Percentiles rank a stretch among this genome's conserved stretches.
These are phyloP conservation scores for Tetrahymena thermophila DNA, from an alignment of 73 alveolate genomes.

Conservation along the genomic window DNA sequence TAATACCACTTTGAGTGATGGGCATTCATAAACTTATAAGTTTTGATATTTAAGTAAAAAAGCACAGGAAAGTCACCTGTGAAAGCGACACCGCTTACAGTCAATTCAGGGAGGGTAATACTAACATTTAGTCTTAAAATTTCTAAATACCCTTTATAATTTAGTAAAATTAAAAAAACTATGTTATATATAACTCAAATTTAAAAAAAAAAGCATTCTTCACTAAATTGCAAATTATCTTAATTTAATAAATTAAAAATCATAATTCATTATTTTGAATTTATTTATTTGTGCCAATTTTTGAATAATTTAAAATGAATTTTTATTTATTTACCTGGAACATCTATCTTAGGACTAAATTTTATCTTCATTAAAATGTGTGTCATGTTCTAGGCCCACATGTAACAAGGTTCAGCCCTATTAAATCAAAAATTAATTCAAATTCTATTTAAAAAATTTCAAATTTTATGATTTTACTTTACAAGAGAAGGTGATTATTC, in stretches of 20 bases:
- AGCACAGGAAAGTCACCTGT: background rate
- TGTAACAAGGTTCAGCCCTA: slow-evolving; percentile 15
- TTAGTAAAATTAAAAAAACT: background rate
- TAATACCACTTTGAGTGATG: background rate
- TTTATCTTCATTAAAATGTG: slow-evolving; percentile 14
- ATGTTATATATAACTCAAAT: background rate
- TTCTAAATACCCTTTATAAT: background rate
- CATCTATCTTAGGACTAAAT: slow-evolving; percentile 17
- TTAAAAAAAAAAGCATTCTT: background rate
- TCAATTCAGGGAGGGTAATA: background rate
- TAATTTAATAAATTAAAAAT: background rate
- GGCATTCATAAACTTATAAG: slow-evolving; percentile 38
- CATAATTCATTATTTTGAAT: background rate
- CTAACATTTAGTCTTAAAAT: background rate
- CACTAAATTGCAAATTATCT: background rate
- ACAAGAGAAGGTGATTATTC: slow-evolving; percentile 9
- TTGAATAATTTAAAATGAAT: background rate
- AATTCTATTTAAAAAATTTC: background rate
- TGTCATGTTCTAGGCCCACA: slow-evolving; percentile 43
- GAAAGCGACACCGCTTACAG: background rate
- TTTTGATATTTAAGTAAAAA: background rate
- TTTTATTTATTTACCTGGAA: slow-evolving; percentile 7
- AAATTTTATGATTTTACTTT: background rate
- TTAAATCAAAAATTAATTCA: background rate
- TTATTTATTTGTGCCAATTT: background rate